Conservation (phyloP, 2,329 filamentous ascomycete genomes). For the Cylindrodendrum hubeiense region DNA sequence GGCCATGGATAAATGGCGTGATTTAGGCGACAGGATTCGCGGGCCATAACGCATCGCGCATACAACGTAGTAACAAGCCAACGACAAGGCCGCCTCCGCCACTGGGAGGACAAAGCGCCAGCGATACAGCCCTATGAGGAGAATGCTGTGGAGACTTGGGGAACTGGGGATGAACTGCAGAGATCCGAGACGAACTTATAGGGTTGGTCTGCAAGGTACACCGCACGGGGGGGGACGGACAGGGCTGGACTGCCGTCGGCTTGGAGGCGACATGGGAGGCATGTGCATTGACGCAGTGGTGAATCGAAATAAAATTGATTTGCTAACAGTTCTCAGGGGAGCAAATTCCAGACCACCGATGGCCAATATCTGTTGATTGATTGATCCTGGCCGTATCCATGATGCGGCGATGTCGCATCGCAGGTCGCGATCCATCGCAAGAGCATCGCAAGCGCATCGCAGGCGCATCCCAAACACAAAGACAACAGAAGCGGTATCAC, state of each 20-base stretch:
- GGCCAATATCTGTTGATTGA: background rate
- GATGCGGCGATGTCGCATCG: background rate
- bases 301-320: background rate
- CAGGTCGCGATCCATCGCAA: background rate
- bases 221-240: background rate
- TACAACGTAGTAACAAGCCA: background rate
- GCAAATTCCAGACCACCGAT: background rate
- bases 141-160: slow-evolving; percentile 11
- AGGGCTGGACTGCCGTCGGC: background rate
- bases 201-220: slow-evolving; percentile 17
- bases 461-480: background rate
- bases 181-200: background rate
- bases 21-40: background rate
- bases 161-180: slow-evolving; percentile 2
- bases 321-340: background rate
- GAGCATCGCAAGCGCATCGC: background rate
- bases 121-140: slow-evolving; percentile 15
- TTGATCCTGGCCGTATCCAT: background rate
- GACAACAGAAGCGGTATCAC: background rate
- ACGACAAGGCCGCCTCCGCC: background rate
- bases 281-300: background rate
- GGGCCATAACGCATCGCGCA: background rate
- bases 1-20: background rate
- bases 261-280: background rate
- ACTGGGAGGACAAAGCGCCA: background rate